A percentile compares a stretch with the other conserved stretches of the same genome.
Evolutionary conservation across 306 rosid species (phyloP).

Genomic region (Rosa lucieae): DNA sequence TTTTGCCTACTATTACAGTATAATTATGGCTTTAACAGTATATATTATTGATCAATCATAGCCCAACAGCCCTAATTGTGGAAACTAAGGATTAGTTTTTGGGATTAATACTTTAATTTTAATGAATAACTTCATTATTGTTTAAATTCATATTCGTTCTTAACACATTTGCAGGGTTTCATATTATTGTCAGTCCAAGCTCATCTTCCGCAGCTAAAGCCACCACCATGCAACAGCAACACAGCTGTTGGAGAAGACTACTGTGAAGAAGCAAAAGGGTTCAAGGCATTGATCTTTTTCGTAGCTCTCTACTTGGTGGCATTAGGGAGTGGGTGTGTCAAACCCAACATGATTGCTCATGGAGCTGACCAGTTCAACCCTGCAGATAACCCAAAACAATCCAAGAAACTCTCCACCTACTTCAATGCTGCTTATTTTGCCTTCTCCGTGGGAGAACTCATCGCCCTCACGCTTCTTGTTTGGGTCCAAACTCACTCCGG

Average conservation of each 20-base stretch:
- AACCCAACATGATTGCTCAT: slow-evolving; percentile 94
- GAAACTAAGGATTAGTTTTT: neutral
- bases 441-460: slow-evolving; percentile 79
- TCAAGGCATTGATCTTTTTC: slow-evolving; percentile 70
- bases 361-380: slow-evolving; percentile 85
- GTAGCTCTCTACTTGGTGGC: slow-evolving; percentile 88
- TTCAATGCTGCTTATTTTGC: slow-evolving; percentile 92
- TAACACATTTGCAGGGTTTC: slow-evolving; percentile 58
- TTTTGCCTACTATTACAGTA: too few relatives aligned
- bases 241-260: slow-evolving; percentile 20
- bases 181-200: slow-evolving; percentile 91
- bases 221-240: slow-evolving; percentile 63
- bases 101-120: neutral
- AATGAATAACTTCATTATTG: neutral
- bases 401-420: slow-evolving; percentile 67
- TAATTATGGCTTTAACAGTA: too few relatives aligned
- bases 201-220: slow-evolving; percentile 81
- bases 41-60: neutral
- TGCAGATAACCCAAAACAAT: slow-evolving; percentile 39
- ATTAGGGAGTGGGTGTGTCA: slow-evolving; percentile 91
- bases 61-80: neutral
- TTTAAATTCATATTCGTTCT: neutral
- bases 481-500: slow-evolving; percentile 99
- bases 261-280: slow-evolving; percentile 78
- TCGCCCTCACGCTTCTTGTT: slow-evolving; percentile 80